phyloP scores from a whole-genome alignment of 148 eudicot species.

The Tetragonia tetragonoides region DNA sequence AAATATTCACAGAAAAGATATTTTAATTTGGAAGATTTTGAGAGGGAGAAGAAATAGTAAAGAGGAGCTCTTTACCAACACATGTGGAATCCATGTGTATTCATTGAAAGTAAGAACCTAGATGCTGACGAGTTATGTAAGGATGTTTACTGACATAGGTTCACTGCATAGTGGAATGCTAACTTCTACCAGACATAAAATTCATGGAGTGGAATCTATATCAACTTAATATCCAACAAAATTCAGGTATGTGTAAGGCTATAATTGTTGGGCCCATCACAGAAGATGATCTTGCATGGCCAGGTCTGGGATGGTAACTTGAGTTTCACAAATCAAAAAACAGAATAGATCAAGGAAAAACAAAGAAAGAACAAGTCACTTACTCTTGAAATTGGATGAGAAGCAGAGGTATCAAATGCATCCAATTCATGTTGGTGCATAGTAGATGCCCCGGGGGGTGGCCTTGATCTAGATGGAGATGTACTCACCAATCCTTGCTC shows the following conservation, averaged over 20 bases:
- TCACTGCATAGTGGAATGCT: neutral
- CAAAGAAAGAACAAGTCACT: conserved; percentile 14
- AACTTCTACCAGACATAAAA: neutral
- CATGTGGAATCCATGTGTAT: too few species aligned
- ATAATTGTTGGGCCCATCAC: neutral
- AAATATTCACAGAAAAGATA: too few species aligned
- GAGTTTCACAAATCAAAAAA: neutral
- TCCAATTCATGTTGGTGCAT: conserved; percentile 56
- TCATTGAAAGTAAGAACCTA: too few species aligned
- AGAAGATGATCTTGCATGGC: neutral
- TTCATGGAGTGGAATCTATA: neutral
- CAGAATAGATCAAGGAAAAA: neutral
- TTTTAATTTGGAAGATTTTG: too few species aligned
- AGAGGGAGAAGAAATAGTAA: too few species aligned
- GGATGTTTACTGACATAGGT: neutral
- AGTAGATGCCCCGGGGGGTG: conserved; percentile 38
- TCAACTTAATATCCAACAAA: neutral
- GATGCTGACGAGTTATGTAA: neutral
- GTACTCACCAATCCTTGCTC: conserved; percentile 60
- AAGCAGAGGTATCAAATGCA: conserved; percentile 47
- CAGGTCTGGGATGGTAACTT: neutral
- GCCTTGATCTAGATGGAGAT: conserved; percentile 36
- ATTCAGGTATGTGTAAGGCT: neutral
- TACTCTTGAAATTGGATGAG: conserved; percentile 68
- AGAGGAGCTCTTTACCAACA: too few species aligned